Evolutionary conservation across 1,139 yeast genomes (phyloP), one percentile per base, ranked within the genome.

Genomic region (Hansenula sp.): DNA sequence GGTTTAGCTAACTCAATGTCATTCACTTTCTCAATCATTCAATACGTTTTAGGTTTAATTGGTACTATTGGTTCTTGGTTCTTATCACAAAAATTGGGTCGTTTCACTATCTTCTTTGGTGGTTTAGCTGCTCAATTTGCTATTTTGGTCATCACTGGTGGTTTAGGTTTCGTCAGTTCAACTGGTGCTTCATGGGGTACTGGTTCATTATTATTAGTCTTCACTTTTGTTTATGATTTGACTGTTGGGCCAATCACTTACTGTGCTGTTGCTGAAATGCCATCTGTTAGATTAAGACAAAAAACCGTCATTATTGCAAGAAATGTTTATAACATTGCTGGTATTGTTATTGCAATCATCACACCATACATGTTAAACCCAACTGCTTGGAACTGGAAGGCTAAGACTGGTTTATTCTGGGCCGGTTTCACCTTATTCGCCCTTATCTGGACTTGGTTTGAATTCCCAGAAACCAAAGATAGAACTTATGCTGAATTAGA

Each of bases 281-380:
- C 73, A 11, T 61, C 72, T 4, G 48, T 69, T 3, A 55, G 52
- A 27, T 51, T 66, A 43, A 58, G 73, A 50, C 57, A 66, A 28
- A 68, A 68, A 51, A 64, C 73, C 3, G 61, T 69, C 34, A 64
- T 65, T 45, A 52, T 69, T 48, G 61, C 41, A 51, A 66, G 60
- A 61, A 64, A 45, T 41, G 55, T 41, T 46, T 65, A 36, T 61
- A 64, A 45, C 59, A 55, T 50, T 53, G 65, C 51, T 45, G 64
- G 55, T 53, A 67, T 36, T 52, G 66, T 48, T 55, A 42, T 41
- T 17, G 47, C 51, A 6, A 36, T 52, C 29, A 37, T 68, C 36
- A 64, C 64, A 22, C 75, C 75, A 12, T 70, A 68, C 51, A 67
- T 70, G 68, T 56, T 69, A 52, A 70, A 69, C 50, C 71, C 71